Base-by-base conservation (phyloP, 1,284 basidiomycete genomes). In the Moesziomyces globuligerus region DNA sequence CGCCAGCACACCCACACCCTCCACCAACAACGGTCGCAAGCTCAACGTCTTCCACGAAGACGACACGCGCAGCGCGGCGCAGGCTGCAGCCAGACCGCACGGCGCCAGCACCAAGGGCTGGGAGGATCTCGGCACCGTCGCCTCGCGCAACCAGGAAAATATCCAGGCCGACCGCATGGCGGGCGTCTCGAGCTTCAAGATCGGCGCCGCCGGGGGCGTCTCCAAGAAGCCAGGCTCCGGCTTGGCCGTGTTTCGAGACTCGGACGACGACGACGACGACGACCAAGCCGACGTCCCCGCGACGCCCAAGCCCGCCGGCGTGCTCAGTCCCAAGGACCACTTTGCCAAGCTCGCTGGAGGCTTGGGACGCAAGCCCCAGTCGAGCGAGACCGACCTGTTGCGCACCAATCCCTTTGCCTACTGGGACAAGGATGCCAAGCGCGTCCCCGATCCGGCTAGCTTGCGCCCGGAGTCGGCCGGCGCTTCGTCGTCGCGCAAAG, bases 191-290 rank as follows among this genome's bases (percentile, higher is more conserved):
- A 47, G 38, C 49, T 65, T 71, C 56, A 65, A 66, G 48, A 65
- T 73, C 23, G 62, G 68, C 18, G 67, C 61, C 2, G 42, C 60
- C 5, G 62, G 57, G n/a, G 66, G 66, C 36, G 47, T 67, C n/a
- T 52, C 67, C 36, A 74, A 71, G 54, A 74, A 62, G 44, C 58
- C 68, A 1, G 62, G 57, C 23, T 53, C 61, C 11, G 72, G 72
- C 9, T 64, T 79, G 7, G 76, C 76, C 8, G 75, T 79, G 42
- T 76, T 75, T 32, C 74, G 78, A 43, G 81, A 83, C 39, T 83
- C 83, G 24, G 84, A 84, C 40, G 85, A 85, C 44, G 85, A 84
- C 11, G 85, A 85, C 5, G 76, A 72, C 15, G 79, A 78, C 11
- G 80, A 79, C 18, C 79, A 72, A 15, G 79, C 74, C 37, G 32